A percentile compares a stretch with the other conserved stretches of the same genome.
These are phyloP conservation scores for Rhizopogon vulgaris DNA, from an alignment of 768 basidiomycete genomes.

Conservation along the genomic window DNA sequence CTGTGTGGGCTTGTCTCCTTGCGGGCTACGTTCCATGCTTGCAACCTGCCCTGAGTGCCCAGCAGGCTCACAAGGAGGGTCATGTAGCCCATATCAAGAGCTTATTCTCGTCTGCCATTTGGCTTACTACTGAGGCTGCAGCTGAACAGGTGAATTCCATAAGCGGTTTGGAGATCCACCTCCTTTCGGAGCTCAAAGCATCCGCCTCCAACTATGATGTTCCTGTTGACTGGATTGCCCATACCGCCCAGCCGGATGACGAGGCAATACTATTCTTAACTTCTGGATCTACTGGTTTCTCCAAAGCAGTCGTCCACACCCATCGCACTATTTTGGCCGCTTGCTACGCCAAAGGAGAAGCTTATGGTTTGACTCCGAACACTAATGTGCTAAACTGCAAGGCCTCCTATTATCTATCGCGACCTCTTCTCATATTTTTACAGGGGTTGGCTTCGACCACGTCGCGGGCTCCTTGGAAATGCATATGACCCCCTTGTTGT, in stretches of 20 bases:
- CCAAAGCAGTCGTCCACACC: constrained; percentile 25
- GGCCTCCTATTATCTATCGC: no score
- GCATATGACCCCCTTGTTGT: no score
- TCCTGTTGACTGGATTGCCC: not conserved
- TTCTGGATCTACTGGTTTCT: constrained; percentile 30
- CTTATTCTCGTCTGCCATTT: constrained; percentile 3
- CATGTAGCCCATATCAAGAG: constrained; percentile 6
- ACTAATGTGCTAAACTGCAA: no score
- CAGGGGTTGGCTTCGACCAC: no score
- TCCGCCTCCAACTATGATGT: not conserved
- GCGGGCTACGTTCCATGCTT: constrained; percentile 4
- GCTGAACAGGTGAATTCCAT: constrained; percentile 4
- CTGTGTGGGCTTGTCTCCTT: constrained; percentile 6
- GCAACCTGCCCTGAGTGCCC: constrained; percentile 5
- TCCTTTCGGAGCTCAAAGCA: constrained; percentile 3
- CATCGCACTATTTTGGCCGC: constrained; percentile 29
- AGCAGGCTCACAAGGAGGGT: constrained; percentile 7
- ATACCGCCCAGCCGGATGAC: constrained; percentile 1
- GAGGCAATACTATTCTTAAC: constrained; percentile 14
- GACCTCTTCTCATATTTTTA: no score
- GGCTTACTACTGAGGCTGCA: constrained; percentile 4
- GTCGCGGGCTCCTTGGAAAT: no score
- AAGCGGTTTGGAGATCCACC: constrained; percentile 1
- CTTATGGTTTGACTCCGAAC: constrained; percentile 18
- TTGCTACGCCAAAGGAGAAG: constrained; percentile 24